Evolutionary conservation across 129 eudicot genomes (phyloP).

Genomic region (Tagetes patula): DNA sequence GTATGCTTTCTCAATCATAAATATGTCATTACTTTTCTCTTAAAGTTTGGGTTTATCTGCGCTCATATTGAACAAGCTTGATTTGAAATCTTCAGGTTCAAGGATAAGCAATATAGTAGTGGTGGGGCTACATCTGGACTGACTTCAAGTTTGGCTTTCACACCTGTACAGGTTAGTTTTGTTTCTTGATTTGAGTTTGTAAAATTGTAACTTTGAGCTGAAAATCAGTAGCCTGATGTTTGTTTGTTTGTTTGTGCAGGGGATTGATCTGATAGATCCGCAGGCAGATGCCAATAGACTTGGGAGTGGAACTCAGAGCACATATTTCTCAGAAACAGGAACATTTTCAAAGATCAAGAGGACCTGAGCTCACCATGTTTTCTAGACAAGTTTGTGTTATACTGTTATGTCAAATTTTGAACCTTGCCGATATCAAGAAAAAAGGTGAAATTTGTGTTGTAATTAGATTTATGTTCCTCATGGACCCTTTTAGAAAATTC

Average conservation of each 20-base stretch:
- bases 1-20: constrained; percentile 35
- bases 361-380: constrained; percentile 33
- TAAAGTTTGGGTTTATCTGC: neutral
- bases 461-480: neutral
- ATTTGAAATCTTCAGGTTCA: constrained; percentile 55
- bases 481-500: neutral
- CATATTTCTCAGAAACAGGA: constrained; percentile 94
- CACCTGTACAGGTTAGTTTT: constrained; percentile 79
- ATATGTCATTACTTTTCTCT: neutral
- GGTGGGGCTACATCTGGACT: constrained; percentile 89
- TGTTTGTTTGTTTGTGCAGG: constrained; percentile 43
- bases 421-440: neutral
- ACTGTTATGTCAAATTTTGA: neutral
- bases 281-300: constrained; percentile 87
- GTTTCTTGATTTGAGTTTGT: neutral
- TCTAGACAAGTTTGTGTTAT: neutral
- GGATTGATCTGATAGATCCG: constrained; percentile 88
- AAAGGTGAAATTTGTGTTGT: constrained; percentile 5
- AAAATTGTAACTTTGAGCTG: neutral
- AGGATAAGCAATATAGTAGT: constrained; percentile 66
- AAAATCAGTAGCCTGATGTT: neutral
- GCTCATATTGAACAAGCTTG: neutral
- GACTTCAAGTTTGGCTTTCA: constrained; percentile 88
- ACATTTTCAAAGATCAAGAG: constrained; percentile 93
- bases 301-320: constrained; percentile 91